phyloP scores from a whole-genome alignment of 345 rosid species.

The Citrus australasica region DNA sequence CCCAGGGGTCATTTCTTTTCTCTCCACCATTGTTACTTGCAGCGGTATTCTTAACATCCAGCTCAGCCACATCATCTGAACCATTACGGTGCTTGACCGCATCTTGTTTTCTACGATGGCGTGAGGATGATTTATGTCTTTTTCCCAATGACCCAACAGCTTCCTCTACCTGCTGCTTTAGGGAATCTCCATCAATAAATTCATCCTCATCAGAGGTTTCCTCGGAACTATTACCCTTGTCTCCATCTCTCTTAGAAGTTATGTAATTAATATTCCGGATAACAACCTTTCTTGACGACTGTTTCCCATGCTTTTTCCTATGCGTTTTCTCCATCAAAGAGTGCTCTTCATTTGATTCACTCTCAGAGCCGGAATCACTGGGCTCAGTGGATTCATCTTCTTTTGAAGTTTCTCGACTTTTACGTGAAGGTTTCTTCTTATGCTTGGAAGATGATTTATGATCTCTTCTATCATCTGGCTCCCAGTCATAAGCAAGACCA shows the following conservation, averaged over 20 bases:
- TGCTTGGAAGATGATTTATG: constrained; percentile 56
- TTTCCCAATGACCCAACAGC: constrained; percentile 77
- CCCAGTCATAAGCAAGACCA: constrained; percentile 31
- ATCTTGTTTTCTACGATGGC: constrained; percentile 47
- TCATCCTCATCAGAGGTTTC: constrained; percentile 63
- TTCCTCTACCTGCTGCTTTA: constrained; percentile 80
- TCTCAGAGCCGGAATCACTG: constrained; percentile 44
- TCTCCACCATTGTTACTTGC: constrained; percentile 35
- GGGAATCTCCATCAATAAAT: constrained; percentile 56
- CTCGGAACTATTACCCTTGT: constrained; percentile 45
- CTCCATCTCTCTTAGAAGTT: constrained; percentile 75
- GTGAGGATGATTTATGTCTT: constrained; percentile 55
- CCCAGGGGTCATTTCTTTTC: constrained; percentile 63
- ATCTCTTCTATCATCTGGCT: constrained; percentile 36
- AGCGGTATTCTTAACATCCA: constrained; percentile 13
- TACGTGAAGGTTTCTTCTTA: constrained; percentile 50
- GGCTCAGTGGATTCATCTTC: constrained; percentile 54
- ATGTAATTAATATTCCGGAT: constrained; percentile 95
- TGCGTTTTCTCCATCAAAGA: constrained; percentile 25
- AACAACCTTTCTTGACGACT: constrained; percentile 80
- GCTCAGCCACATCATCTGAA: constrained; percentile 32
- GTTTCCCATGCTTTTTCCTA: constrained; percentile 64
- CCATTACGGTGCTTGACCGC: constrained; percentile 26
- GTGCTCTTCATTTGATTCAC: constrained; percentile 35
- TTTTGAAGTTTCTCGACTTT: constrained; percentile 36